Base-by-base conservation (phyloP, 2,329 filamentous ascomycete genomes). In the Aspergillus sclerotialis region DNA sequence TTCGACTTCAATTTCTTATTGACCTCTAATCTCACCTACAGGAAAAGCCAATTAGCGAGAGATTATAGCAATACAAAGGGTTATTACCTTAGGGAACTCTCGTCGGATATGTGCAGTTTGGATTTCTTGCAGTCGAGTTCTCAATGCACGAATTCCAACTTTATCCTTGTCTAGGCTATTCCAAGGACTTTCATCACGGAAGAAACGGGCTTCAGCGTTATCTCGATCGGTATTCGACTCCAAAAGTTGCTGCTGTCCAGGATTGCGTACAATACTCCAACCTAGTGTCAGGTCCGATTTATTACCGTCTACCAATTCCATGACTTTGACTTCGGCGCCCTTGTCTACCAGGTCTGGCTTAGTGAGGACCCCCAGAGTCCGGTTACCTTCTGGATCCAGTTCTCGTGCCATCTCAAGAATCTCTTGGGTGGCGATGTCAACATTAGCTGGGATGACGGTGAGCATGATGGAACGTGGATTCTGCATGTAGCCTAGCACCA, bases 261-360 rank as follows among this genome's bases (percentile, higher is more conserved):
- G 45, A 31, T 63, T 64, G 4, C 52, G 52, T 10, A 62, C 46
- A 2, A 61, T 24, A 9, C 44, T 46, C 54, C 53, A 64, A 0
- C 56, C 57, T 7, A 56, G 44, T 7, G 47, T 50, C 5, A 54
- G 41, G 2, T 27, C 29, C 19, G 46, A 30, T 7, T 36, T 38
- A 29, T 43, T 46, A 3, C 49, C 49, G 5, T 47, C 32, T 9
- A 63, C 26, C 3, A 62, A 33, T 6, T 58, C 45, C 4, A 60
- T 34, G 0, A 60, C 42, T 10, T 33, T 43, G 2, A 35, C n/a
- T 28, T 58, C 55, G 3, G 49, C 45, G 1, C 56, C 57, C 28
- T 44, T 36, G 32, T 61, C 52, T n/a, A 70, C 67, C 0, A 79
- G 55, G 38, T 83, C 78, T 0, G 75, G 71, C 43, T 81, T 81